These are phyloP conservation scores for Asterella californica DNA, from an alignment of 225 moss, liverwort and hornwort genomes.

Conservation along the genomic window DNA sequence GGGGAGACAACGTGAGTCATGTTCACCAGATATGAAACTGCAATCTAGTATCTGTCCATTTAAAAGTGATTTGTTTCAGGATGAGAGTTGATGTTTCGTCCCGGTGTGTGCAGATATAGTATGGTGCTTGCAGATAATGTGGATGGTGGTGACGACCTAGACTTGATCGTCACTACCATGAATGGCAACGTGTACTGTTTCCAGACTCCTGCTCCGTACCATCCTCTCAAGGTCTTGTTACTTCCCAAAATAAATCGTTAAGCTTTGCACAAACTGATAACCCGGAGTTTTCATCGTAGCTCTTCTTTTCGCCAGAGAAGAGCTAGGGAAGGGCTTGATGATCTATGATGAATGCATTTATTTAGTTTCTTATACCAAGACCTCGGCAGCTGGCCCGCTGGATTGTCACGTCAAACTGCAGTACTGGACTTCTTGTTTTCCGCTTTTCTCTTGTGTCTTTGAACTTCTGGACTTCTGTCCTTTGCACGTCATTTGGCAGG, in stretches of 20 bases:
- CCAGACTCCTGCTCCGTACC: conserved; percentile 80
- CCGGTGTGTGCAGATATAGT: conserved; percentile 63
- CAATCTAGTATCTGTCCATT: background rate
- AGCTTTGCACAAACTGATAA: too few relatives aligned
- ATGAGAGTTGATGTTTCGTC: background rate
- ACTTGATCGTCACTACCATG: conserved; percentile 93
- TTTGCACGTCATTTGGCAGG: conserved; percentile 32
- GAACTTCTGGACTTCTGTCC: background rate
- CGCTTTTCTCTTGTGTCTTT: background rate
- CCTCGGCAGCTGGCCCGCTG: background rate
- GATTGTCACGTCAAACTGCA: background rate
- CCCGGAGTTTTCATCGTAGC: background rate
- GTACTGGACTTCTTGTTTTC: background rate
- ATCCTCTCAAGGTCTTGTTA: conserved; percentile 77
- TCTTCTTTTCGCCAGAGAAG: conserved; percentile 3
- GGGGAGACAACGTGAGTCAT: conserved; percentile 85
- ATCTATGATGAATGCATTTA: background rate
- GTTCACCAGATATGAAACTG: background rate
- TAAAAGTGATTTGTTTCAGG: background rate
- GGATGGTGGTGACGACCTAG: conserved; percentile 97
- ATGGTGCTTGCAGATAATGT: conserved; percentile 99
- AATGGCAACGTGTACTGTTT: conserved; percentile 99
- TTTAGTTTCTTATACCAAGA: background rate
- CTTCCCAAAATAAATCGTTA: too few relatives aligned
- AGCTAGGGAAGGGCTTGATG: background rate